Evolutionary conservation across 2,329 filamentous ascomycete genomes (phyloP), one percentile per base, ranked within the genome.

Genomic region (Cladophialophora bantiana): DNA sequence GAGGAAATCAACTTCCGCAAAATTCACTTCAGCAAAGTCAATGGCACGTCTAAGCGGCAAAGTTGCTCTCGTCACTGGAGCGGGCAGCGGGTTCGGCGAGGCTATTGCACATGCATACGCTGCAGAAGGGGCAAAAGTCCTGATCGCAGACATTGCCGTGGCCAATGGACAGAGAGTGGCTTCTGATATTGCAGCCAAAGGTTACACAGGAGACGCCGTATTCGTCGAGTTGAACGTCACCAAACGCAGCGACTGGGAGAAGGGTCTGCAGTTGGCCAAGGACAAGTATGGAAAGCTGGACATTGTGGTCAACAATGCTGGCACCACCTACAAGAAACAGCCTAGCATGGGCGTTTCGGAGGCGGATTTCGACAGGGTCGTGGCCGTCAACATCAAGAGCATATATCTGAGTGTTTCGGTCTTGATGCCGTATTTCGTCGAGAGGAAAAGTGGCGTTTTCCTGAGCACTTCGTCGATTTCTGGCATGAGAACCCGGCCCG

Each of bases 271-370:
- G 40, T 68, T 74, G 4, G 77, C 78, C 4, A 64, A 80, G 7
- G 71, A 75, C 40, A 79, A 83, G 65, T 80, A 83, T 70, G 80
- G 80, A 6, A 74, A 77, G 62, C 76, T 85, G 58, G 82, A 85
- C 70, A 82, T 85, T 63, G 79, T 84, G 5, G 76, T 84, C 69
- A 84, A 84, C 73, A 84, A 82, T 12, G 77, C 84, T 20, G 83
- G 83, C 45, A 84, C 82, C 75, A 81, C 82, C 31, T 73, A 82
- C 52, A 82, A 82, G 9, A 71, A 71, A 18, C 66, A 78, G 74
- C 76, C 79, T 4, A 80, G 82, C 42, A 73, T 73, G 0, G 79
- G 81, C 7, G 80, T 83, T 50, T 75, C 74, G 2, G 82, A 83
- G 70, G 76, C 71, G 7, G 81, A 84, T 65, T 83, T 83, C 66